Evolutionary conservation across 2,329 filamentous ascomycete species (phyloP).

Genomic region (Alternaria brassicae): DNA sequence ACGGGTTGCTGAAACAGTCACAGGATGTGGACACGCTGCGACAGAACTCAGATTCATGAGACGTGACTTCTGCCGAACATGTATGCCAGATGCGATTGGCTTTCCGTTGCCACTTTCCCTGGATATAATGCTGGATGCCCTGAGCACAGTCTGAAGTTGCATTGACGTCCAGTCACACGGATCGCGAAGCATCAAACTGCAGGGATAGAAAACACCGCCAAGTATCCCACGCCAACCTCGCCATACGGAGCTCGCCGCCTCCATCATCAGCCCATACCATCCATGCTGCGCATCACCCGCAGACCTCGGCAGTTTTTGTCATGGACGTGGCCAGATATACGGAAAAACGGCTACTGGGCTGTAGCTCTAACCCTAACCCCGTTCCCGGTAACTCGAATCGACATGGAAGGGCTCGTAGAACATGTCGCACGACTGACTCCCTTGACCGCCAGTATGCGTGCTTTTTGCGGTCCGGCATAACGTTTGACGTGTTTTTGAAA

Average conservation of each 20-base stretch:
- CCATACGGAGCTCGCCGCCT: not conserved
- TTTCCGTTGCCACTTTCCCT: not conserved
- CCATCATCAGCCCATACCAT: not conserved
- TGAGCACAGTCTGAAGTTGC: not conserved
- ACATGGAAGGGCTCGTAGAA: slow-evolving; percentile 15
- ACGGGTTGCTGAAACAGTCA: slow-evolving; percentile 25
- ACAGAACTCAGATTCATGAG: slow-evolving; percentile 2
- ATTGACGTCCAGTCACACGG: not conserved
- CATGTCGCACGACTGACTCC: not conserved
- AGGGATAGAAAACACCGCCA: not conserved
- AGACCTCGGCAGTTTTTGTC: not conserved
- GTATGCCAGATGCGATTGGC: not conserved
- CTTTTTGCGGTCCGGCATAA: slow-evolving; percentile 25
- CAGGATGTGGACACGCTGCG: slow-evolving; percentile 5
- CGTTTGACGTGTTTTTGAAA: slow-evolving; percentile 14
- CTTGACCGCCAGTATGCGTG: slow-evolving; percentile 5
- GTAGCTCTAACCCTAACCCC: slow-evolving; percentile 15
- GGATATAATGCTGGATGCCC: not conserved
- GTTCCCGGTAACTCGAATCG: slow-evolving; percentile 4
- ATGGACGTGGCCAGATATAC: not conserved
- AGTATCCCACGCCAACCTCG: not conserved
- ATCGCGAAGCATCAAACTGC: not conserved
- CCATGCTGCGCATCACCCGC: slow-evolving; percentile 7
- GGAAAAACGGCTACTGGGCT: slow-evolving; percentile 14
- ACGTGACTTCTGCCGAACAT: not conserved